phyloP scores from a whole-genome alignment of 768 basidiomycete species.

The Melanogaster broomeanus region DNA sequence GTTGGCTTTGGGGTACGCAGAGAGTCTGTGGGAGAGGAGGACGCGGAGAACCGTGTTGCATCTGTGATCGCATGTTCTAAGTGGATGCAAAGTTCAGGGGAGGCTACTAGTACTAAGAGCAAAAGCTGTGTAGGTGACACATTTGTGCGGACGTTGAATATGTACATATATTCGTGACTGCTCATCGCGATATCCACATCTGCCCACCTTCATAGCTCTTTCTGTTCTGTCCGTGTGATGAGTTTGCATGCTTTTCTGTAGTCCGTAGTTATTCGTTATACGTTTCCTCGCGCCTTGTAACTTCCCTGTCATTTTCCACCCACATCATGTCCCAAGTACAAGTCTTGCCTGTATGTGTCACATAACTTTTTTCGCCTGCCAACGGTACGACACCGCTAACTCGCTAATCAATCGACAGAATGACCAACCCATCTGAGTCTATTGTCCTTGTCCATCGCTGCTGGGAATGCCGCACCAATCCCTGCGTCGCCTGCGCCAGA shows the following conservation, averaged over 20 bases:
- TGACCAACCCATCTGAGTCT: slow-evolving; percentile 42
- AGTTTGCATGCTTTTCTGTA: slow-evolving; percentile 11
- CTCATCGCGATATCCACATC: not conserved
- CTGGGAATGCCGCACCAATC: slow-evolving; percentile 51
- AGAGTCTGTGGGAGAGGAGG: no score
- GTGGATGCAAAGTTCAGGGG: no score
- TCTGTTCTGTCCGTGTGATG: slow-evolving; percentile 15
- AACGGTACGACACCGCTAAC: not conserved
- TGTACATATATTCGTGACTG: slow-evolving; percentile 10
- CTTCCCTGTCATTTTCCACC: not conserved
- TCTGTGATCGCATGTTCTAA: no score
- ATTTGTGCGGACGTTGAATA: slow-evolving; percentile 33
- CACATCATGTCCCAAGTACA: slow-evolving; percentile 8
- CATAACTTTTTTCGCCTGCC: not conserved
- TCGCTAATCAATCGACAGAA: slow-evolving; percentile 4
- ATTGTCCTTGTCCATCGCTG: slow-evolving; percentile 69
- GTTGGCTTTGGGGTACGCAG: no score
- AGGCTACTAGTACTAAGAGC: no score
- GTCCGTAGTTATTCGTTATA: slow-evolving; percentile 2
- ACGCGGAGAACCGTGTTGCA: no score
- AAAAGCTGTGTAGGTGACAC: slow-evolving; percentile 9
- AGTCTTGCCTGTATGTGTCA: slow-evolving; percentile 9
- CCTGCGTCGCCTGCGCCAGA: slow-evolving; percentile 31
- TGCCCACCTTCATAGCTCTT: no score
- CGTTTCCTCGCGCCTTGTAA: not conserved